Evolutionary conservation across 2,329 filamentous ascomycete genomes (phyloP).

Genomic region (Mycogone perniciosa): DNA sequence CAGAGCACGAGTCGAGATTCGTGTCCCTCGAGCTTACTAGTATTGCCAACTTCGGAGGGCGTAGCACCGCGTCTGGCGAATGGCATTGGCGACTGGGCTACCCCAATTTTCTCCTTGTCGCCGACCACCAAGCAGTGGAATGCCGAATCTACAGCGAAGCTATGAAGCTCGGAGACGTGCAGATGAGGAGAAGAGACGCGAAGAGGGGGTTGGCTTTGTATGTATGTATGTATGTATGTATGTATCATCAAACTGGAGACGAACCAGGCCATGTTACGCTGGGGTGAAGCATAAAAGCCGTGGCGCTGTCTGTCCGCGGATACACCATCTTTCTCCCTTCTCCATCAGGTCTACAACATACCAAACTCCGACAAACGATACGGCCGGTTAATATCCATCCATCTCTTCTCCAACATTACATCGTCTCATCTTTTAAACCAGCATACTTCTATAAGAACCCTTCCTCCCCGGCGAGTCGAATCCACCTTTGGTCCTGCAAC

Average conservation of each 20-base stretch:
- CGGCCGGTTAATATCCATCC: no score
- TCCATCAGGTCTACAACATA: no score
- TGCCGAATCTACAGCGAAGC: conserved; percentile 7
- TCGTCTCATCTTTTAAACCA: no score
- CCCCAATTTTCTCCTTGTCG: background rate
- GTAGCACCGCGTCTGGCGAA: background rate
- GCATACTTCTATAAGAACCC: no score
- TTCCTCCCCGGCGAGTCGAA: background rate
- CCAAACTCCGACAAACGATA: no score
- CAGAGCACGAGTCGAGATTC: background rate
- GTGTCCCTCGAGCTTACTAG: no score
- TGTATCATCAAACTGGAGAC: background rate
- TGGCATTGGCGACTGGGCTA: background rate
- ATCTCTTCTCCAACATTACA: no score
- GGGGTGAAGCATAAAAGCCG: background rate
- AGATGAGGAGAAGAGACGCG: background rate
- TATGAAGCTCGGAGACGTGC: background rate
- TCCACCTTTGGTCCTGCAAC: background rate
- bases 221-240: background rate
- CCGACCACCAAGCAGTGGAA: background rate
- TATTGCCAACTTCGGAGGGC: no score
- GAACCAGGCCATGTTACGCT: background rate
- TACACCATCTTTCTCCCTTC: no score
- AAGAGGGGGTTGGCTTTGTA: background rate
- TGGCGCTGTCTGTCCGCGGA: background rate